Conservation (phyloP, 1,139 yeast species). For the Diutina siamensis region DNA sequence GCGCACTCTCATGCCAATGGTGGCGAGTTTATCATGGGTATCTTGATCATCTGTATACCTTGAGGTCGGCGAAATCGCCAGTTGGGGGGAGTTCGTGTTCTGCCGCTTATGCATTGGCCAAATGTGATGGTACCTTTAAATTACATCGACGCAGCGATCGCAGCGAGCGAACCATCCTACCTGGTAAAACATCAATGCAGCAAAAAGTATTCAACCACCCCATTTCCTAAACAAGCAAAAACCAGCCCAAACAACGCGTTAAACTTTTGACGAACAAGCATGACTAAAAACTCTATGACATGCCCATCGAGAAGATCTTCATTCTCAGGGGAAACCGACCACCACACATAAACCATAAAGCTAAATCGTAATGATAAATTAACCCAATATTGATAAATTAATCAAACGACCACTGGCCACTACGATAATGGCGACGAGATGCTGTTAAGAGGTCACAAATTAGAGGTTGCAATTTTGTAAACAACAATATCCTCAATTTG, state of each 20-base stretch:
- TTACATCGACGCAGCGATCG: not conserved
- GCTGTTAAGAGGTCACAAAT: too few species aligned
- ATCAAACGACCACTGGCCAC: too few species aligned
- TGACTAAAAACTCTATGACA: not conserved
- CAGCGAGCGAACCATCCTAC: too few species aligned
- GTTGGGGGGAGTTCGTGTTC: not conserved
- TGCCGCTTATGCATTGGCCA: slow-evolving; percentile 4
- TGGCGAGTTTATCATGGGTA: not conserved
- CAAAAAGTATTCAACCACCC: not conserved
- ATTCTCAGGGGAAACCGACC: not conserved
- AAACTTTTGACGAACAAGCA: not conserved
- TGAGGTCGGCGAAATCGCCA: not conserved
- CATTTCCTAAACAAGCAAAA: not conserved
- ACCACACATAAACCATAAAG: not conserved
- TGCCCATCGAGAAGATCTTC: not conserved
- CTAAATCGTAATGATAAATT: too few species aligned
- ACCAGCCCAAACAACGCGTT: too few species aligned
- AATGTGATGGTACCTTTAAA: not conserved
- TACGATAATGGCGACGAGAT: too few species aligned
- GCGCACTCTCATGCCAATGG: slow-evolving; percentile 3
- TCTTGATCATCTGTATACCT: not conserved
- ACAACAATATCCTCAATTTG: too few species aligned
- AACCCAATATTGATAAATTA: too few species aligned
- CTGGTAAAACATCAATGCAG: not conserved
- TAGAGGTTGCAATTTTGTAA: too few species aligned